Conservation (phyloP, 2,329 filamentous ascomycete species). For the Fusarium sp. region DNA sequence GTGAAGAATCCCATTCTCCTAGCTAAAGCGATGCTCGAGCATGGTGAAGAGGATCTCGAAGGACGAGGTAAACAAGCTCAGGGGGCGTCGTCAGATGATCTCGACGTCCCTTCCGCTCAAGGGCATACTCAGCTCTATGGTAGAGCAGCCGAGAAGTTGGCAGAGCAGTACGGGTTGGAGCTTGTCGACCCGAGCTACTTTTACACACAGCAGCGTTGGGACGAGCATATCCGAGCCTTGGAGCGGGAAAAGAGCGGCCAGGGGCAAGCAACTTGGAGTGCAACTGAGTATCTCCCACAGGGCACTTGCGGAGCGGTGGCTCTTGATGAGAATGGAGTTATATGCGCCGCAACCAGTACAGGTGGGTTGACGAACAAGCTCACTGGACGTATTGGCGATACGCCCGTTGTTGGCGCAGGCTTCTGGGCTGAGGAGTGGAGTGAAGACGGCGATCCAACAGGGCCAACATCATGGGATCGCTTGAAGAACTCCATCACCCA, state of each 20-base stretch:
- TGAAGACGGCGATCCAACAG: conserved; percentile 56
- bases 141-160: conserved; percentile 75
- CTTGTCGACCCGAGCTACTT: conserved; percentile 79
- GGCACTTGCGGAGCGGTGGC: conserved; percentile 88
- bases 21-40: conserved; percentile 76
- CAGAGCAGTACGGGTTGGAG: conserved; percentile 75
- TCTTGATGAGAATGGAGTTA: conserved; percentile 78
- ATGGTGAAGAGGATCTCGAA: conserved; percentile 71
- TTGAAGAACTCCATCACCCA: conserved; percentile 19
- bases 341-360: conserved; percentile 76
- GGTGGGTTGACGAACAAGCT: conserved; percentile 92
- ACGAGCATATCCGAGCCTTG: conserved; percentile 76
- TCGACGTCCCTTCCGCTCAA: conserved; percentile 68
- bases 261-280: conserved; percentile 65
- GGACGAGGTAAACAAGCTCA: conserved; percentile 26
- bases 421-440: conserved; percentile 92
- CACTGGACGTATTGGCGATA: conserved; percentile 87
- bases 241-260: conserved; percentile 59
- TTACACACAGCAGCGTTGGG: conserved; percentile 82
- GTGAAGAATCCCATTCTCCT: conserved; percentile 86
- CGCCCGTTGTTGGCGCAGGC: conserved; percentile 83
- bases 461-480: conserved; percentile 19
- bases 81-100: not conserved
- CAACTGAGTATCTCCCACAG: conserved; percentile 78
- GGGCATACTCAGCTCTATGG: conserved; percentile 79